Conservation (phyloP, 2,329 filamentous ascomycete genomes). For the Colletotrichum kahawae region DNA sequence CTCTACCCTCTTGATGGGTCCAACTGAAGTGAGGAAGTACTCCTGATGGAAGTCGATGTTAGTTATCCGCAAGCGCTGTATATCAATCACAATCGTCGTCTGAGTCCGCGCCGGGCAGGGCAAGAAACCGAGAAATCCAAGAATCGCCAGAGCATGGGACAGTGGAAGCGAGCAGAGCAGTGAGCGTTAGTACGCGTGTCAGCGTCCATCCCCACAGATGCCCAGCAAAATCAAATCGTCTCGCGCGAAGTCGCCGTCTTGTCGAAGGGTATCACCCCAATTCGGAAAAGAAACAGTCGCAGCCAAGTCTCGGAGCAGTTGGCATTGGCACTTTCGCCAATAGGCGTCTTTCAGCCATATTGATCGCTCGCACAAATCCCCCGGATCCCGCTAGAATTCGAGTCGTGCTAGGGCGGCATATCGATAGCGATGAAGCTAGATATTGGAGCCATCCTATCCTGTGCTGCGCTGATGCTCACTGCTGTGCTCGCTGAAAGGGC, state of each 20-base stretch:
- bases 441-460: constrained; percentile 10
- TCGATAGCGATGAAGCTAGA: constrained; percentile 6
- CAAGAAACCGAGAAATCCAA: constrained; percentile 24
- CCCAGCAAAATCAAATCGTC: background rate
- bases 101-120: constrained; percentile 25
- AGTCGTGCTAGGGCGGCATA: background rate
- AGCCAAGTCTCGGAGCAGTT: background rate
- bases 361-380: background rate
- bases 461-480: constrained; percentile 49
- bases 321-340: background rate
- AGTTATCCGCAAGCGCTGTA: constrained; percentile 60
- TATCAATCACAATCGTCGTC: constrained; percentile 30
- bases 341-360: background rate
- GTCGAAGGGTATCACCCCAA: constrained; percentile 20
- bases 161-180: constrained; percentile 39
- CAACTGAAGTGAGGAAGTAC: constrained; percentile 89
- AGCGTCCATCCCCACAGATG: background rate
- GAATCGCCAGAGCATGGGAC: background rate
- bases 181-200: constrained; percentile 30
- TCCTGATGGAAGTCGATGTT: constrained; percentile 79
- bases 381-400: background rate
- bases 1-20: constrained; percentile 88
- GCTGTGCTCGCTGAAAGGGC: constrained; percentile 50
- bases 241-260: constrained; percentile 8
- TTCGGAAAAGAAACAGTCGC: constrained; percentile 2